A percentile compares a stretch with the other conserved stretches of the same genome.
Evolutionary conservation across 176 grass and related monocot species (phyloP).

Genomic region (maize (Zea mays)): DNA sequence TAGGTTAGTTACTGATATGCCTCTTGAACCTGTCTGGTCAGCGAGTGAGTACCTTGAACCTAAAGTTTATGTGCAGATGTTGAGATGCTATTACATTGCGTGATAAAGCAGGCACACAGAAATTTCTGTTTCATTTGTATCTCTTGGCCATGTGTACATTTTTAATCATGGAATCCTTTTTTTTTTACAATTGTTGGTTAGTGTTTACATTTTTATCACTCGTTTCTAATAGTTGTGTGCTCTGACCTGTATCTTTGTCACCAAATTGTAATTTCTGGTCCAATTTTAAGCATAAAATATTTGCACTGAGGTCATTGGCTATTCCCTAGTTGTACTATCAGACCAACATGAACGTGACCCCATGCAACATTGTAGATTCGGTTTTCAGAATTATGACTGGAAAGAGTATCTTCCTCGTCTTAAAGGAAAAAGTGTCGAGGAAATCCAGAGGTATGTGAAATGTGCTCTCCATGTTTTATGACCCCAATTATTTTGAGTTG

Average conservation of each 20-base stretch:
- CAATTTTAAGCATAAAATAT: constrained; percentile 15
- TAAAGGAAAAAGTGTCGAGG: constrained; percentile 80
- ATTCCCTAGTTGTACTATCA: constrained; percentile 3
- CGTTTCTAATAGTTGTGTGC: not conserved
- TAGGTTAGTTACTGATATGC: constrained; percentile 54
- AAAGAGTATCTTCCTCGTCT: constrained; percentile 90
- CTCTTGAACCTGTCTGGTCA: constrained; percentile 9
- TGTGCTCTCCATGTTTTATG: constrained; percentile 19
- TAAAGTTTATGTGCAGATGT: constrained; percentile 19
- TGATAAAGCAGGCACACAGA: not conserved
- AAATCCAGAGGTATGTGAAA: constrained; percentile 80
- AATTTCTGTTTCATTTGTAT: not conserved
- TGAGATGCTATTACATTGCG: constrained; percentile 11
- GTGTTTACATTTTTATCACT: not conserved
- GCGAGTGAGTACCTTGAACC: not conserved
- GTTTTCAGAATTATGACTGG: constrained; percentile 98
- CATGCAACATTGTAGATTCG: constrained; percentile 58
- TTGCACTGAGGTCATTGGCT: not conserved
- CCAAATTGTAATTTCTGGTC: constrained; percentile 13
- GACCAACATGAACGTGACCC: not conserved
- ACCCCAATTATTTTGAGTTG: constrained; percentile 15
- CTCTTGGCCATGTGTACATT: constrained; percentile 25
- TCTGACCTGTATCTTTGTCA: constrained; percentile 28
- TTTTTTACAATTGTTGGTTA: constrained; percentile 18
- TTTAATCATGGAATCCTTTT: not conserved